Base-by-base conservation (phyloP, 2,329 filamentous ascomycete species). In the Alternaria panax region DNA sequence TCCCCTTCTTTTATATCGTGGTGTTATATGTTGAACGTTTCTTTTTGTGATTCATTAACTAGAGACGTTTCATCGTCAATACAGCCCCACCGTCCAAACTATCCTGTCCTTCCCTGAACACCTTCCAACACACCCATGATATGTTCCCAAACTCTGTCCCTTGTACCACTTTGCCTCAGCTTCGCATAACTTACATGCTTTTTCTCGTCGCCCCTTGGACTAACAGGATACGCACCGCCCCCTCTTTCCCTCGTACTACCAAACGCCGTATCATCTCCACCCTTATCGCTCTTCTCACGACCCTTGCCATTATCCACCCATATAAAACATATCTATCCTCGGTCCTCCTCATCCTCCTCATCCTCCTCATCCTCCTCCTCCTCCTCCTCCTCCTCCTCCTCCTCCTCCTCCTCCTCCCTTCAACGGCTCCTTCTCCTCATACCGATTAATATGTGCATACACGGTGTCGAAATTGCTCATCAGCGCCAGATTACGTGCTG, bases 381-480 rank as follows among this genome's bases (percentile, higher is more conserved):
- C n/a, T n/a, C n/a, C n/a, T n/a, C n/a, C n/a, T n/a, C n/a, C n/a
- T n/a, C n/a, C n/a, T n/a, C n/a, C n/a, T n/a, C n/a, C n/a, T n/a
- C n/a, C n/a, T n/a, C n/a, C n/a, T n/a, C 36, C 50, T 7, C 65
- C 69, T 5, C 65, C 65, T 28, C 34, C 34, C 16, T 54, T 41
- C 42, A 71, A 69, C 4, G 65, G 62, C 28, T 54, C 42, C 1
- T 59, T 57, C 47, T 56, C 46, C 58, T 80, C 78, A 2, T 61
- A 40, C 25, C 55, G 42, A 1, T 57, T 63, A 43, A 80, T 72
- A 8, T 75, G 65, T 2, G 51, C 59, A 34, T 67, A 76, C 7
- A 74, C 66, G 6, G 54, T 57, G 59, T 80, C 78, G 8, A 79
- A 77, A 30, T 79, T 72, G n/a, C 54, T 65, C 11, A 80, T 60